Evolutionary conservation across 148 eudicot species (phyloP), one percentile per base, ranked within the genome.

Genomic region (Rhododendron griersonianum): DNA sequence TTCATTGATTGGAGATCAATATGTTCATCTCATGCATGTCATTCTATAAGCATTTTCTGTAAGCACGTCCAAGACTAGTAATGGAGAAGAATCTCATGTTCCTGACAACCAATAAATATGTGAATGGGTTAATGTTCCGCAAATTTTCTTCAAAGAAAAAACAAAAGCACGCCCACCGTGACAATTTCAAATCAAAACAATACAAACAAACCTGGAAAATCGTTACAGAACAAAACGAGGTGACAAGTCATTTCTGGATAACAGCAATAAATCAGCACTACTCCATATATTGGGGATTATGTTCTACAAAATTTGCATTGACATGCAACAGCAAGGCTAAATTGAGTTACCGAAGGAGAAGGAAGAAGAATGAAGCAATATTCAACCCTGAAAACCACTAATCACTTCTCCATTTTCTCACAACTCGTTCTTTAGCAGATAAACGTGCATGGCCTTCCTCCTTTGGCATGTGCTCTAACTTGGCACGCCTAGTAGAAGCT

Each of bases 321-420:
- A 30, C 87, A 63, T 85, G 39, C 78, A 45, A 77, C 4, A 30
- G 19, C 41, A 41, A 11, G 21, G 51, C 45, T 41, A 59, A 81
- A 53, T 77, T 55, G 39, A 39, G 47, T 48, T 5, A 83, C 63
- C 18, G 3, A n/a, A 67, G 5, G 1, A 61, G 21, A 48, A 83
- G 28, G 5, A 83, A 33, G 14, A 33, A 19, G 30, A 74, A 39
- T 65, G 35, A 67, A 45, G 77, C 21, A 44, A 83, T 45, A 47
- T 48, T 69, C 28, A 55, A 55, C 21, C 80, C 76, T 63, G 76
- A 86, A 83, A 50, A 13, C 11, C 25, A 47, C 90, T 89, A 93
- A 91, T 90, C 91, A 80, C 92, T 91, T 86, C 92, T 95, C 98
- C 98, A 96, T 90, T 96, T 96, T 85, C 90, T 90, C 89, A 92